These are phyloP conservation scores for Rhinocladiella similis DNA, from an alignment of 2,329 filamentous ascomycete species.

Conservation along the genomic window DNA sequence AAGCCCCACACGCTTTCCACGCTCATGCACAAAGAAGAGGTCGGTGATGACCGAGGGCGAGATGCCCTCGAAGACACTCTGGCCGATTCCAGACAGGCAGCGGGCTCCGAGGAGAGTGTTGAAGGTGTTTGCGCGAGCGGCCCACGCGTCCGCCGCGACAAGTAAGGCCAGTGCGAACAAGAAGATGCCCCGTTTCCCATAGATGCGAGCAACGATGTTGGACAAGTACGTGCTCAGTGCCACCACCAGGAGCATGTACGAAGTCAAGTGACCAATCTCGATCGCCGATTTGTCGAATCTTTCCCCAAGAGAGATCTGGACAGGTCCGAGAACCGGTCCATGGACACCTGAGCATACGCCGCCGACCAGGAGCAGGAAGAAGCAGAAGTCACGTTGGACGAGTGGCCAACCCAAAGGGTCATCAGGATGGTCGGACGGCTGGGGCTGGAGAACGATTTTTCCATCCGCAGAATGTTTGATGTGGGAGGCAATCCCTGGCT, in stretches of 20 bases:
- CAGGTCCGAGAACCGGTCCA: not conserved
- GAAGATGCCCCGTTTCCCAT: not conserved
- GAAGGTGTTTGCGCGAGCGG: not conserved
- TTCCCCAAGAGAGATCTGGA: not conserved
- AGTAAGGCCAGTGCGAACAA: not conserved
- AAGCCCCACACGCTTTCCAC: not conserved
- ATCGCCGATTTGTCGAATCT: not conserved
- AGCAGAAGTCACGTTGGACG: constrained; percentile 1
- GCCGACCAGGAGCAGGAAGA: not conserved
- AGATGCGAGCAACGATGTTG: not conserved
- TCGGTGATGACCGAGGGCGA: not conserved
- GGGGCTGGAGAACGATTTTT: constrained; percentile 21
- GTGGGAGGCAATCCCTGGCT: not conserved
- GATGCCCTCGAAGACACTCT: not conserved
- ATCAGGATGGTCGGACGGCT: constrained; percentile 19
- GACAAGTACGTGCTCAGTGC: not conserved
- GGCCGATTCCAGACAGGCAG: not conserved
- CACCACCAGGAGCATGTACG: not conserved
- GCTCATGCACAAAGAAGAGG: not conserved
- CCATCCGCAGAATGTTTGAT: constrained; percentile 4
- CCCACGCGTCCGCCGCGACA: not conserved
- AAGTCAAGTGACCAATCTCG: not conserved
- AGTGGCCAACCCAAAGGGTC: constrained; percentile 26
- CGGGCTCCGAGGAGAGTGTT: not conserved
- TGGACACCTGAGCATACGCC: not conserved